phyloP scores from a whole-genome alignment of 305 asterid species.

The Striga hermonthica region DNA sequence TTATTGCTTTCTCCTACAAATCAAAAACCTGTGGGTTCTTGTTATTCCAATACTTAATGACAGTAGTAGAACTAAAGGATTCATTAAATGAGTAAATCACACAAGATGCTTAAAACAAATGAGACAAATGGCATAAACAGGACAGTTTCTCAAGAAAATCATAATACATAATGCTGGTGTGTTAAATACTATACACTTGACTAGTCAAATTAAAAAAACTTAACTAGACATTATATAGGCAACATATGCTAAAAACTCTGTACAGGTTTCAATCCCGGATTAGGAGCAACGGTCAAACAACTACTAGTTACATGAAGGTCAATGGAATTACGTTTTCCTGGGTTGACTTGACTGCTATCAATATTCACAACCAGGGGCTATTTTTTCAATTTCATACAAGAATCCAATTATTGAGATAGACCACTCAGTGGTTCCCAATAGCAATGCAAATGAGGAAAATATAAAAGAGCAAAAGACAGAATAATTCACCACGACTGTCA shows the following conservation, averaged over 20 bases:
- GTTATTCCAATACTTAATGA: slow-evolving; percentile 4
- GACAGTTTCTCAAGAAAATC: slow-evolving; percentile 7
- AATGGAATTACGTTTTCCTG: not conserved
- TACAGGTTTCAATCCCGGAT: too few species aligned
- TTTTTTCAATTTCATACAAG: not conserved
- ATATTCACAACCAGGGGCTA: slow-evolving; percentile 8
- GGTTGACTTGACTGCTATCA: not conserved
- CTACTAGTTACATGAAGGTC: not conserved
- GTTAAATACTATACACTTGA: too few species aligned
- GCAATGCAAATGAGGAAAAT: slow-evolving; percentile 18
- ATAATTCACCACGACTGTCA: slow-evolving; percentile 62
- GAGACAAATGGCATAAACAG: not conserved
- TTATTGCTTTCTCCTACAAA: slow-evolving; percentile 18
- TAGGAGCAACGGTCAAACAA: too few species aligned
- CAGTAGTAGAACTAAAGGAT: not conserved
- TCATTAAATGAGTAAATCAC: slow-evolving; percentile 4
- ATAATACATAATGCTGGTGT: slow-evolving; percentile 1
- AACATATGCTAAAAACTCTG: too few species aligned
- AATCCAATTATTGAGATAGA: not conserved
- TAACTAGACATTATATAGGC: too few species aligned
- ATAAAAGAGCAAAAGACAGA: slow-evolving; percentile 13
- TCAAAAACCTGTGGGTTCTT: slow-evolving; percentile 5
- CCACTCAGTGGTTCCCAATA: slow-evolving; percentile 5
- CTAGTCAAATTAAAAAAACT: too few species aligned
- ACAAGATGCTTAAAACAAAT: not conserved